These are phyloP conservation scores for Tolypocladium nubicola DNA, from an alignment of 2,329 filamentous ascomycete species.

Conservation along the genomic window DNA sequence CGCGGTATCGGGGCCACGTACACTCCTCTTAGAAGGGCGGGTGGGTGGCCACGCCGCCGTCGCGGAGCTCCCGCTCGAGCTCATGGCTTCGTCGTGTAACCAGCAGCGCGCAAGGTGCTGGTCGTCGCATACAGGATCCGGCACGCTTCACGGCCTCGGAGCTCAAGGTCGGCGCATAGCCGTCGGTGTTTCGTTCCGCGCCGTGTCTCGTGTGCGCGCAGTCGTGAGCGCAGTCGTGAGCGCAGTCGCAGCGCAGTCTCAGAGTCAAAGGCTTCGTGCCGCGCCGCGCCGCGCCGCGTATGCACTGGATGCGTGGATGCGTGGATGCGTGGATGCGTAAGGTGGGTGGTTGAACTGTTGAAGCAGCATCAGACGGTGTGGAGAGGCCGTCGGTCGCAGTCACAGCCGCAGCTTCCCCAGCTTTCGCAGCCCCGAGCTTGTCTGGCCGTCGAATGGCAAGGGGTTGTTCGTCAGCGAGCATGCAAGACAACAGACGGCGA, in stretches of 20 bases:
- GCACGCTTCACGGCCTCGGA: background rate
- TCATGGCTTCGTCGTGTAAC: slow-evolving; percentile 24
- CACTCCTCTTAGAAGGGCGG: slow-evolving; percentile 34
- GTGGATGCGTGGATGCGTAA: background rate
- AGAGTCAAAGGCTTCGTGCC: background rate
- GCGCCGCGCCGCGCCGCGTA: background rate
- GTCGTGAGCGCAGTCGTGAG: background rate
- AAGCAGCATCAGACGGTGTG: background rate
- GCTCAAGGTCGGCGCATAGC: background rate
- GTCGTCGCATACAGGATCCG: background rate
- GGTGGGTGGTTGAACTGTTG: background rate
- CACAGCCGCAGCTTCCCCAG: background rate
- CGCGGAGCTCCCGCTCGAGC: slow-evolving; percentile 19
- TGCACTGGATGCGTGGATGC: background rate
- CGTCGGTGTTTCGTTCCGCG: background rate
- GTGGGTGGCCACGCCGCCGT: slow-evolving; percentile 28
- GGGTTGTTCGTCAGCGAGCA: background rate
- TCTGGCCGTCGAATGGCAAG: background rate
- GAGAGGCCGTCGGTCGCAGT: background rate
- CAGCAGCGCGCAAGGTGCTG: slow-evolving; percentile 4
- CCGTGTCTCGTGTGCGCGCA: background rate
- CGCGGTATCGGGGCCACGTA: slow-evolving; percentile 15
- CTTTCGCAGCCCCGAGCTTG: background rate
- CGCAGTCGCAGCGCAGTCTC: background rate
- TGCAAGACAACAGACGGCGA: background rate